Percentiles rank a stretch among this genome's conserved stretches.
These are phyloP conservation scores for Arthrobotrys entomopaga DNA, from an alignment of 2,329 filamentous ascomycete genomes.

Conservation along the genomic window DNA sequence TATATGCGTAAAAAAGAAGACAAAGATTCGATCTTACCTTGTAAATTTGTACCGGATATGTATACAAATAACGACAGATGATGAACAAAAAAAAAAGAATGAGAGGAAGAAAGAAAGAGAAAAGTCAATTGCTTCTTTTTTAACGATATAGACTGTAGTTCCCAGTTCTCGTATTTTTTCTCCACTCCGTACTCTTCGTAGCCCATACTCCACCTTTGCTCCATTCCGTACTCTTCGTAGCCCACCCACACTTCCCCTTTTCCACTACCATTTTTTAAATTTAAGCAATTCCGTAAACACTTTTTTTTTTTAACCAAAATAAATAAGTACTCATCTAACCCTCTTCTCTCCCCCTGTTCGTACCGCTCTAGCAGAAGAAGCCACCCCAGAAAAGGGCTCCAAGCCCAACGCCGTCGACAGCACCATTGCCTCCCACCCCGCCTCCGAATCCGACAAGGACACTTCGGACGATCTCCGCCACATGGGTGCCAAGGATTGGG, in stretches of 20 bases:
- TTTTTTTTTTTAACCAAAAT: background rate
- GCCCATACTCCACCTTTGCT: background rate
- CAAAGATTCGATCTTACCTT: conserved; percentile 18
- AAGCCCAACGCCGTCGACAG: conserved; percentile 5
- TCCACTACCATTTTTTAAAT: background rate
- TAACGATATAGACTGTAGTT: conserved; percentile 55
- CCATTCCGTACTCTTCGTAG: conserved; percentile 1
- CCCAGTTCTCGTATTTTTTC: conserved; percentile 25
- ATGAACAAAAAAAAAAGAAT: background rate
- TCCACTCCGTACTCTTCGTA: conserved; percentile 1
- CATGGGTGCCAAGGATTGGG: conserved; percentile 17
- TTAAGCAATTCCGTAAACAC: conserved; percentile 5
- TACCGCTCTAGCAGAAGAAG: background rate
- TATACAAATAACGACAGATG: conserved; percentile 27
- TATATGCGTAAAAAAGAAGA: conserved; percentile 55
- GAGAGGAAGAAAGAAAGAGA: conserved; percentile 10
- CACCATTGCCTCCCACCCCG: conserved; percentile 27
- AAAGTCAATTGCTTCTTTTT: conserved; percentile 53
- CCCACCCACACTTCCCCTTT: background rate
- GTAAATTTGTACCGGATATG: conserved; percentile 29
- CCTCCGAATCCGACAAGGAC: conserved; percentile 50
- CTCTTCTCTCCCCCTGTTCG: background rate
- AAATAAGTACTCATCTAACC: conserved; percentile 5
- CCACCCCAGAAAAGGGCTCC: conserved; percentile 23
- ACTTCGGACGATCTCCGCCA: conserved; percentile 40